Evolutionary conservation across 176 grass and related monocot species (phyloP).

Genomic region (Musa beccarii): DNA sequence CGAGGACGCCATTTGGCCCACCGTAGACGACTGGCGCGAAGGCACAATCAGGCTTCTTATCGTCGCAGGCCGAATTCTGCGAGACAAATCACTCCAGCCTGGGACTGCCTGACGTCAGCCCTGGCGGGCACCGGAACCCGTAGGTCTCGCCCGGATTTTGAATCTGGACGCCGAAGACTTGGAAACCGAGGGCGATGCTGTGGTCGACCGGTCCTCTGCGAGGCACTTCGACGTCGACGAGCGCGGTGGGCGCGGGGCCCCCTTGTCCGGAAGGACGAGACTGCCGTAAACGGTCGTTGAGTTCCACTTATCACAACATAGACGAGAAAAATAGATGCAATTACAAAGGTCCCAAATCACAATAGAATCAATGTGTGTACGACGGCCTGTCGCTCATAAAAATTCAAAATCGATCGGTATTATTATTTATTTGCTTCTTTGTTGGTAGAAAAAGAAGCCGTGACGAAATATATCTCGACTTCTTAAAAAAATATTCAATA

Average conservation of each 20-base stretch:
- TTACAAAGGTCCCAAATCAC: no score
- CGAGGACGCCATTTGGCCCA: constrained; percentile 42
- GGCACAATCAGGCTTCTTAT: constrained; percentile 28
- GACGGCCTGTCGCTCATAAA: no score
- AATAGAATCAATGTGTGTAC: no score
- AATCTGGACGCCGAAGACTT: constrained; percentile 45
- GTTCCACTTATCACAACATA: no score
- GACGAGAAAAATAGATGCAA: no score
- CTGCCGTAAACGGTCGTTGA: no score
- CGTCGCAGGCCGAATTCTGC: constrained; percentile 13
- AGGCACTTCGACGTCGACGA: constrained; percentile 46
- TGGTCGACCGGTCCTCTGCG: constrained; percentile 48
- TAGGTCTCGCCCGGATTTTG: neutral
- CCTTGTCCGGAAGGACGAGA: no score
- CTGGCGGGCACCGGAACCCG: constrained; percentile 40
- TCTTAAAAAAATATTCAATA: no score
- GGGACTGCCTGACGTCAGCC: constrained; percentile 28
- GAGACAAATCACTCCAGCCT: constrained; percentile 52
- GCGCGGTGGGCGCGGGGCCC: neutral
- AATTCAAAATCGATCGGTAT: no score
- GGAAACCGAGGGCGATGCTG: constrained; percentile 24
- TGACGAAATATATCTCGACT: no score
- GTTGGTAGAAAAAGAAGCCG: no score
- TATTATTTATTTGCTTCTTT: no score
- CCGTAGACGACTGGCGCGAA: constrained; percentile 44